Percentiles rank a stretch among this genome's conserved stretches.
These are phyloP conservation scores for Cruciata laevipes DNA, from an alignment of 257 asterid species.

Conservation along the genomic window DNA sequence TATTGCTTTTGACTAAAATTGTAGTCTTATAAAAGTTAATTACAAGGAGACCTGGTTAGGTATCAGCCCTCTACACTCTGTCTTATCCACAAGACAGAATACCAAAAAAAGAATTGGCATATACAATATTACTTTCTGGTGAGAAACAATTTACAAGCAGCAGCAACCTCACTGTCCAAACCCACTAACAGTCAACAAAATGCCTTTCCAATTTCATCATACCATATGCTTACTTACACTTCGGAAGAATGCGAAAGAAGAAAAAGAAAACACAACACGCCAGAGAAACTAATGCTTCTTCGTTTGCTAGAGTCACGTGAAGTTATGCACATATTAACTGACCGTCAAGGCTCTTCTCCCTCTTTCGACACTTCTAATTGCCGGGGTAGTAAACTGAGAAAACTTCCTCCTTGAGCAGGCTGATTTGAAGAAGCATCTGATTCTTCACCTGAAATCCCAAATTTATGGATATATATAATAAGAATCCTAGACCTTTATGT, in stretches of 20 bases:
- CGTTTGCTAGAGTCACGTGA: slow-evolving; percentile 27
- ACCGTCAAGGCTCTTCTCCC: slow-evolving; percentile 36
- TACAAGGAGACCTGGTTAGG: slow-evolving; percentile 29
- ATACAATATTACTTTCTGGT: slow-evolving; percentile 35
- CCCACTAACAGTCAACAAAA: slow-evolving; percentile 22
- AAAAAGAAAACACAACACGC: slow-evolving; percentile 27
- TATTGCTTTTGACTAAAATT: slow-evolving; percentile 17
- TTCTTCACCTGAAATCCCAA: slow-evolving; percentile 49
- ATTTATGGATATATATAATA: slow-evolving; percentile 3
- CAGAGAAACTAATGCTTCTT: slow-evolving; percentile 18
- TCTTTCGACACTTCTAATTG: slow-evolving; percentile 39
- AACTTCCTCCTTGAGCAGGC: slow-evolving; percentile 77
- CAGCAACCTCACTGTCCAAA: slow-evolving; percentile 23
- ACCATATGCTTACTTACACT: slow-evolving; percentile 37
- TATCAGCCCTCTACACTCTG: slow-evolving; percentile 29
- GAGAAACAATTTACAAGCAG: slow-evolving; percentile 45
- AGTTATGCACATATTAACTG: slow-evolving; percentile 35
- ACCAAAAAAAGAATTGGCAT: slow-evolving; percentile 20
- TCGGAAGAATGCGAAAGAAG: slow-evolving; percentile 23
- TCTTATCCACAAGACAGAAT: slow-evolving; percentile 16
- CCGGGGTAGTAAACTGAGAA: slow-evolving; percentile 60
- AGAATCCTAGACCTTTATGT: not conserved
- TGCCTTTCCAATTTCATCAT: slow-evolving; percentile 17
- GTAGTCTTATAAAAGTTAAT: slow-evolving; percentile 14
- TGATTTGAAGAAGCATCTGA: slow-evolving; percentile 51